Evolutionary conservation across 2,329 filamentous ascomycete species (phyloP), one percentile per base, ranked within the genome.

Genomic region (Fusarium robinianum): DNA sequence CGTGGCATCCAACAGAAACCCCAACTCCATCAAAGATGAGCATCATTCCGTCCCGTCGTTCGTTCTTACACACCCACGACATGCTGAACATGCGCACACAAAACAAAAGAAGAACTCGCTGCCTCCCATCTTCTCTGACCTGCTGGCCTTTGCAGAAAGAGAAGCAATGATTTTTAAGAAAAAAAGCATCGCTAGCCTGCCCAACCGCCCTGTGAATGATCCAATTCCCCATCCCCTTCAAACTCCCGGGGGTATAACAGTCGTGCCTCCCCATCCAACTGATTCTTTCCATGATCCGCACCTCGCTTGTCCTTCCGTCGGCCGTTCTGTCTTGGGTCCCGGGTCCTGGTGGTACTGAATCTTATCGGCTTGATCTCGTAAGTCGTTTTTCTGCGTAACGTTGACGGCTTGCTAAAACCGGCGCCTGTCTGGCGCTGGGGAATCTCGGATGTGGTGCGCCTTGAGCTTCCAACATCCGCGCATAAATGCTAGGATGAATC

Each of bases 101-200:
- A n/a, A n/a, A n/a, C n/a, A n/a, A n/a, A 39, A 54, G 57, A 53
- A 35, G 46, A 40, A 57, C 48, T 48, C 30, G 43, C 37, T 42
- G 33, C 46, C 53, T 41, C 46, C 43, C 41, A 38, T 44, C 34
- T 30, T 39, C 24, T 36, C 33, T 27, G 9, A 29, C 46, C 41
- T 44, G 42, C 47, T 46, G 45, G 50, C 32, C 42, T 42, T 58
- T 53, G 53, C 53, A 55, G 21, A 49, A 48, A 52, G 27, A 50
- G 57, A 46, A 48, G 39, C 30, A 43, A 36, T 27, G 32, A 49
- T 46, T 53, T 48, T 57, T 54, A 45, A 49, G 42, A 25, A 53
- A 49, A 45, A 25, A 53, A 58, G 48, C 47, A 55, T 60, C 49
- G 52, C 49, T 52, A 41, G 50, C 48, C 57, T 57, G 33, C 55